Conservation (phyloP, 306 rosid species). For the Trifolium subterraneum region DNA sequence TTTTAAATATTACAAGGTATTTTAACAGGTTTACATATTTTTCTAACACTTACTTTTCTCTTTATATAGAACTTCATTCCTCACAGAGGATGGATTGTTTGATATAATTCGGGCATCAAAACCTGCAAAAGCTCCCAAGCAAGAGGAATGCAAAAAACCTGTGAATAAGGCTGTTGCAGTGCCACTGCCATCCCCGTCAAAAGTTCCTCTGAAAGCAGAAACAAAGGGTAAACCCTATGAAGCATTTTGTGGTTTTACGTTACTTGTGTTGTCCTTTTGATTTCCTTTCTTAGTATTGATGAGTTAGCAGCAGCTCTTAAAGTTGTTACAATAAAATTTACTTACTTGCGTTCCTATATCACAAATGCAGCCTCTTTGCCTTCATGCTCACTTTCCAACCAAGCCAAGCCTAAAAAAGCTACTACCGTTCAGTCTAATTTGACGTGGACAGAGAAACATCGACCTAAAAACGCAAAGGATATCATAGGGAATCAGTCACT, state of each 20-base stretch:
- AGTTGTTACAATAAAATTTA: constrained; percentile 25
- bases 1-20: constrained; percentile 13
- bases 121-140: constrained; percentile 54
- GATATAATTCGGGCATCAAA: constrained; percentile 72
- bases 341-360: constrained; percentile 39
- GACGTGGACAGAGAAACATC: constrained; percentile 89
- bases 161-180: constrained; percentile 47
- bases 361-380: constrained; percentile 52
- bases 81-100: constrained; percentile 94
- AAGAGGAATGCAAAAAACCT: constrained; percentile 54
- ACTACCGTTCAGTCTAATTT: constrained; percentile 46
- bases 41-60: constrained; percentile 17
- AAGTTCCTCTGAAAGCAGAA: constrained; percentile 58
- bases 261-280: constrained; percentile 23
- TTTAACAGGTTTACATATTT: constrained; percentile 19
- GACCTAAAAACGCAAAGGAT: constrained; percentile 73
- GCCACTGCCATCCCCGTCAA: constrained; percentile 52
- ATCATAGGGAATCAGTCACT: constrained; percentile 89
- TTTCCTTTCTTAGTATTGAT: constrained; percentile 18
- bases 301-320: constrained; percentile 32
- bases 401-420: constrained; percentile 50
- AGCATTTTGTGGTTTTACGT: constrained; percentile 10
- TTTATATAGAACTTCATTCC: constrained; percentile 69
- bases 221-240: constrained; percentile 61
- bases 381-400: constrained; percentile 53